These are phyloP conservation scores for Penicillium expansum DNA, from an alignment of 2,329 filamentous ascomycete genomes.

Conservation along the genomic window DNA sequence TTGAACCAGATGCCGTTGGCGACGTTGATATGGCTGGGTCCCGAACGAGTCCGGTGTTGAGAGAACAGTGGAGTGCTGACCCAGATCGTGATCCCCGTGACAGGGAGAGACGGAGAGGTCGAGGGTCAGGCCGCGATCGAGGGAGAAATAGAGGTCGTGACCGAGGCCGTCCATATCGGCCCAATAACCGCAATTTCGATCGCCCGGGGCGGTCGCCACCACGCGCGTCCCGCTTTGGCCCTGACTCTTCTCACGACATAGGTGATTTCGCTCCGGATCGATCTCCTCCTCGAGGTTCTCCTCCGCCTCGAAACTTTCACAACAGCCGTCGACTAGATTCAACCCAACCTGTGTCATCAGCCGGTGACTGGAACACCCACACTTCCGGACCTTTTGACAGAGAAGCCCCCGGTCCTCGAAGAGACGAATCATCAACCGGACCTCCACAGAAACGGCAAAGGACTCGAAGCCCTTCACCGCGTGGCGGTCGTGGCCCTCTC, in stretches of 20 bases:
- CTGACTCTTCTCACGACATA: conserved; percentile 30
- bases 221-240: conserved; percentile 32
- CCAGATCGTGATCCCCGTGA: conserved; percentile 41
- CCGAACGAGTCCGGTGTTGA: conserved; percentile 50
- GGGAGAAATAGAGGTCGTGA: conserved; percentile 44
- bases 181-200: conserved; percentile 37
- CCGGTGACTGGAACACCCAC: conserved; percentile 18
- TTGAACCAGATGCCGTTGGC: conserved; percentile 43
- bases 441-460: conserved; percentile 40
- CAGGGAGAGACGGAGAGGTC: conserved; percentile 41
- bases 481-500: conserved; percentile 17
- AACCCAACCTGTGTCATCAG: conserved; percentile 22
- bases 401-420: conserved; percentile 21
- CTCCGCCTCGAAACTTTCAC: conserved; percentile 24
- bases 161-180: conserved; percentile 35
- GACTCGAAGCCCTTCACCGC: conserved; percentile 43
- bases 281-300: conserved; percentile 28
- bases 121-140: conserved; percentile 39
- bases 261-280: conserved; percentile 31
- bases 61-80: conserved; percentile 50
- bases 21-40: conserved; percentile 50
- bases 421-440: conserved; percentile 33
- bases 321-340: conserved; percentile 23
- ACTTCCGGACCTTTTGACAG: conserved; percentile 23
- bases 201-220: conserved; percentile 43